Conservation (phyloP, 2,329 filamentous ascomycete genomes). For the Ophiosphaerella herpotricha region DNA sequence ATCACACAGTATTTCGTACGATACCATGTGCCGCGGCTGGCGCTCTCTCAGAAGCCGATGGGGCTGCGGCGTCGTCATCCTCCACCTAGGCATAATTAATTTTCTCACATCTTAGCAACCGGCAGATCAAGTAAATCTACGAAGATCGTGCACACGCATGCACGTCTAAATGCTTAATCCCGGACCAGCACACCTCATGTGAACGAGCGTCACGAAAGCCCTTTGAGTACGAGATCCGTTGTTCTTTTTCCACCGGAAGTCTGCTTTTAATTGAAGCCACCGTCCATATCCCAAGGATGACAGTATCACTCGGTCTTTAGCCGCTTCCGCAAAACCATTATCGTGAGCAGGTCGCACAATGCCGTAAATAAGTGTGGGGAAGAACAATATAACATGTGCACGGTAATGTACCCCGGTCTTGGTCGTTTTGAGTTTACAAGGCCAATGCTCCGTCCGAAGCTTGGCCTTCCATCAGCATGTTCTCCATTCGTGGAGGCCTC, state of each 20-base stretch:
- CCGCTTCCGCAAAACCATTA: slow-evolving; percentile 7
- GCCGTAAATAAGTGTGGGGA: slow-evolving; percentile 11
- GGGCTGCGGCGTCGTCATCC: no score
- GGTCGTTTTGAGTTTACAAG: slow-evolving; percentile 10
- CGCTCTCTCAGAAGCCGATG: no score
- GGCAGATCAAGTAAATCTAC: no score
- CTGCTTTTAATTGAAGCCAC: not conserved
- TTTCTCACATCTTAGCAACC: no score
- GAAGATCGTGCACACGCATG: no score
- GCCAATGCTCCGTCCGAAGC: slow-evolving; percentile 8
- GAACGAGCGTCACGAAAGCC: no score
- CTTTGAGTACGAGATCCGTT: not conserved
- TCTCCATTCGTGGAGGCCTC: slow-evolving; percentile 5
- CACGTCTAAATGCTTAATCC: no score
- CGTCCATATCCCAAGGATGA: slow-evolving; percentile 3
- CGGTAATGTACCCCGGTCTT: slow-evolving; percentile 17
- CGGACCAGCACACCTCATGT: no score
- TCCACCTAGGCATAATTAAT: no score
- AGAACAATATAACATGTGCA: slow-evolving; percentile 4
- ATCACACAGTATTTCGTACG: no score
- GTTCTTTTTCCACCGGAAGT: slow-evolving; percentile 10
- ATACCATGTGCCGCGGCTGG: no score
- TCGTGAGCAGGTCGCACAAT: slow-evolving; percentile 1
- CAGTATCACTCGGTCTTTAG: slow-evolving; percentile 7
- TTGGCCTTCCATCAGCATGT: slow-evolving; percentile 7